A percentile compares a stretch with the other conserved stretches of the same genome.
phyloP scores from a whole-genome alignment of 768 basidiomycete species.

The Tricholoma matsutake region DNA sequence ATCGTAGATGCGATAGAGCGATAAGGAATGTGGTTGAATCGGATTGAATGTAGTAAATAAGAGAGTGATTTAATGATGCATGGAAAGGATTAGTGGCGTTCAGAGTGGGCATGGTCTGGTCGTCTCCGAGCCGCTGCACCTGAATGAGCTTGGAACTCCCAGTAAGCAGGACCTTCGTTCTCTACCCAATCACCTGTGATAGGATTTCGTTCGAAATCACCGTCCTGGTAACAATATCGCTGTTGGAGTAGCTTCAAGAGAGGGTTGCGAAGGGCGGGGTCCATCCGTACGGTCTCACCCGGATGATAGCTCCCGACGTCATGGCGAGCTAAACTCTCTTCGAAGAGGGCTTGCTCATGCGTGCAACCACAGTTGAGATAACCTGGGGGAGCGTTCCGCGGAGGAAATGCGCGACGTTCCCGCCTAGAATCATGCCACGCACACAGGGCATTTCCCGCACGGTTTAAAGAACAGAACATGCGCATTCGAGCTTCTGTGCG shows the following conservation, averaged over 20 bases:
- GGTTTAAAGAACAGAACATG: slow-evolving; percentile 76
- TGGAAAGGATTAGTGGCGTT: slow-evolving; percentile 20
- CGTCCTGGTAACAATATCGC: slow-evolving; percentile 78
- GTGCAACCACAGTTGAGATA: slow-evolving; percentile 86
- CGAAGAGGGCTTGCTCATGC: slow-evolving; percentile 81
- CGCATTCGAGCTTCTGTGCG: slow-evolving; percentile 73
- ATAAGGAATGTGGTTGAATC: background rate
- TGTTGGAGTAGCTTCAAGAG: slow-evolving; percentile 67
- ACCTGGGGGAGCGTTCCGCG: slow-evolving; percentile 75
- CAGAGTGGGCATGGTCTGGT: slow-evolving; percentile 20
- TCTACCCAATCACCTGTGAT: slow-evolving; percentile 63
- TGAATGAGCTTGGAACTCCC: slow-evolving; percentile 56
- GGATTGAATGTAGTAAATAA: background rate
- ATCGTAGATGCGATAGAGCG: background rate
- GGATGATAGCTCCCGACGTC: slow-evolving; percentile 80
- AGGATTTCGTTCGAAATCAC: slow-evolving; percentile 78
- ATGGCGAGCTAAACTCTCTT: slow-evolving; percentile 78
- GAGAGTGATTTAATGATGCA: background rate
- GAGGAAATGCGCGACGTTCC: slow-evolving; percentile 73
- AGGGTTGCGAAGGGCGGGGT: slow-evolving; percentile 80
- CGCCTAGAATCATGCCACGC: slow-evolving; percentile 89
- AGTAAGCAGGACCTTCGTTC: slow-evolving; percentile 58
- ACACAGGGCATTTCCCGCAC: slow-evolving; percentile 85
- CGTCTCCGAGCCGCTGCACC: slow-evolving; percentile 34
- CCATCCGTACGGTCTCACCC: slow-evolving; percentile 85